A percentile compares a stretch with the other conserved stretches of the same genome.
phyloP scores from a whole-genome alignment of 805 yeast species.

The Wickerhamomyces mucosus region DNA sequence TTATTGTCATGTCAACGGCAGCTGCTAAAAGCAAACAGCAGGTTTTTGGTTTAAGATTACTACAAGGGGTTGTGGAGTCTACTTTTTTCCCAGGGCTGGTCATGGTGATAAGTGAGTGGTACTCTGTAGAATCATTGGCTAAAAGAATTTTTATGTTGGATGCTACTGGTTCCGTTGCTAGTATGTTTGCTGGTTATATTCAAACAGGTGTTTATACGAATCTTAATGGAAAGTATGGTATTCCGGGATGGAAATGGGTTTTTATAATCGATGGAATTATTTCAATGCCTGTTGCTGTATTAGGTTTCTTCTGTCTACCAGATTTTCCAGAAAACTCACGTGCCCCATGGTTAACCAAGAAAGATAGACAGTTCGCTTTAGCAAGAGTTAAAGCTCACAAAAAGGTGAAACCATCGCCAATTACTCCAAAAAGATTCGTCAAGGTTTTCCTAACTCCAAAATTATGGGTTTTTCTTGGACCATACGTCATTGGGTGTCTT shows the following conservation, averaged over 20 bases:
- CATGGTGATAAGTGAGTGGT: slow-evolving; percentile 48
- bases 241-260: slow-evolving; percentile 9
- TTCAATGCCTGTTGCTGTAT: slow-evolving; percentile 13
- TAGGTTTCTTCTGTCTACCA: slow-evolving; percentile 32
- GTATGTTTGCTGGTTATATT: slow-evolving; percentile 31
- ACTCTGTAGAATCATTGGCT: slow-evolving; percentile 41
- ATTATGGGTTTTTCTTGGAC: too few species aligned
- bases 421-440: too few species aligned
- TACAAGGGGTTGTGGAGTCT: slow-evolving; percentile 54
- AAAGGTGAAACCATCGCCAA: too few species aligned
- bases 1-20: neutral
- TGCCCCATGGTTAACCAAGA: too few species aligned
- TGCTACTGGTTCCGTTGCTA: slow-evolving; percentile 3
- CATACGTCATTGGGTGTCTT: too few species aligned
- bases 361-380: too few species aligned
- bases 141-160: slow-evolving; percentile 44
- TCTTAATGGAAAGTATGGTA: slow-evolving; percentile 4
- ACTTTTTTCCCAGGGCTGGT: slow-evolving; percentile 53
- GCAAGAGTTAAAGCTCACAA: too few species aligned
- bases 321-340: slow-evolving; percentile 27
- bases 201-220: slow-evolving; percentile 6
- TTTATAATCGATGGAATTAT: slow-evolving; percentile 8
- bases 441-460: too few species aligned
- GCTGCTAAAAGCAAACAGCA: slow-evolving; percentile 11
- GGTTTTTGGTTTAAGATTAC: slow-evolving; percentile 41